These are phyloP conservation scores for Fagus sylvatica DNA, from an alignment of 306 rosid species.

Conservation along the genomic window DNA sequence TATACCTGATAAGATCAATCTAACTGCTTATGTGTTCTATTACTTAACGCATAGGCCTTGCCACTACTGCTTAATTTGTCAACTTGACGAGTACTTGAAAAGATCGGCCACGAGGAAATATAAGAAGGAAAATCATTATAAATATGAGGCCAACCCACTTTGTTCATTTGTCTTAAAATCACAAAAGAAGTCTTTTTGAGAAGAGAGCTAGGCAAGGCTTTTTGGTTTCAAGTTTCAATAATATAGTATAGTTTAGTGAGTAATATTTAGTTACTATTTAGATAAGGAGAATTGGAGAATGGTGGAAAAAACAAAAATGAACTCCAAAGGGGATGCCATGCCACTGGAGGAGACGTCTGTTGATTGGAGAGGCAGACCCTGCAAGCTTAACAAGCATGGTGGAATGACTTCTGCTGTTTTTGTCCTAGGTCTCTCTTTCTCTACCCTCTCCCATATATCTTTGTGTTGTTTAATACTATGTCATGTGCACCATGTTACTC, in stretches of 20 bases:
- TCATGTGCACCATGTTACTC: too few relatives aligned
- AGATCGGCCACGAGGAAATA: background rate
- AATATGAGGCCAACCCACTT: conserved; percentile 16
- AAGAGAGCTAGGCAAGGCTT: background rate
- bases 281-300: background rate
- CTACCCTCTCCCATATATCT: background rate
- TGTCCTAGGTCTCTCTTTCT: conserved; percentile 56
- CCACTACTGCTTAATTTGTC: conserved; percentile 14
- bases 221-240: background rate
- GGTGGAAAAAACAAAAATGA: conserved; percentile 9
- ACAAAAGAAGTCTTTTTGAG: background rate
- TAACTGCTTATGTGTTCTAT: too few relatives aligned
- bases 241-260: background rate
- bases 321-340: conserved; percentile 20
- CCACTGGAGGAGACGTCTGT: conserved; percentile 32
- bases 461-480: too few relatives aligned
- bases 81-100: conserved; percentile 1
- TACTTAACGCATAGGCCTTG: too few relatives aligned
- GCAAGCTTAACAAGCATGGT: conserved; percentile 48
- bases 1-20: too few relatives aligned
- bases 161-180: conserved; percentile 20
- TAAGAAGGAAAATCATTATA: conserved; percentile 10
- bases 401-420: conserved; percentile 66
- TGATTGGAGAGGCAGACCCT: conserved; percentile 65
- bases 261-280: too few relatives aligned